Base-by-base conservation (phyloP, 1,139 yeast genomes). In the Sporopachydermia cereana region DNA sequence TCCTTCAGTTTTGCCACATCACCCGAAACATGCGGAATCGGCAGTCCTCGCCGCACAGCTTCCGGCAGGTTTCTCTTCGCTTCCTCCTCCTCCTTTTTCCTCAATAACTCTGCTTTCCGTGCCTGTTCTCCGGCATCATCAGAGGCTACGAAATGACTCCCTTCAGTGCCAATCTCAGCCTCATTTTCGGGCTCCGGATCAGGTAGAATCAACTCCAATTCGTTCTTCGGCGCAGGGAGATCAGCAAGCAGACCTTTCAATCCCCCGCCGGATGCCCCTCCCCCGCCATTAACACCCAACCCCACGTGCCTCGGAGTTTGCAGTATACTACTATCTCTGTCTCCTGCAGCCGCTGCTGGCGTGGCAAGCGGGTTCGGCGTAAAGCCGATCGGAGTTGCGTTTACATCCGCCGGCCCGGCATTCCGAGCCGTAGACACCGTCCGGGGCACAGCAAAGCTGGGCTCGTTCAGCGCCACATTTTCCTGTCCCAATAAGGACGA, bases 191-290 rank as follows among this genome's bases (percentile, higher is more conserved):
- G 58, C 59, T 24, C 61, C 41, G 51, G 56, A 7, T 62, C 68
- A 2, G 67, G 65, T 1, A 64, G 56, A 3, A 64, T 62, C n/a
- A 74, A 59, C 47, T 79, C 83, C 54, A 73, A 77, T 48, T 77
- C 80, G 51, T 79, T 77, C 50, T 67, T 65, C 0, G 85, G 83
- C 43, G 63, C 61, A 0, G 85, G 83, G 9, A 79, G 58, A 1
- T 54, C 50, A 2, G 62, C 59, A 41, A 78, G 66, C 17, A 25
- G 49, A 50, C 7, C n/a, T 48, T 41, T 21, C 43, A 30, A 18
- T 46, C 31, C 16, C 41, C 42, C 41, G 48, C 51, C 17, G 46
- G 47, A 24, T 49, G 52, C 3, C 50, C 49, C 9, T 44, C 23
- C 34, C 23, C 21, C 5, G 45, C 41, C 9, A 42, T 36, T 23